A percentile compares a stretch with the other conserved stretches of the same genome.
These are phyloP conservation scores for Jatropha podagrica DNA, from an alignment of 441 rosid species.

Conservation along the genomic window DNA sequence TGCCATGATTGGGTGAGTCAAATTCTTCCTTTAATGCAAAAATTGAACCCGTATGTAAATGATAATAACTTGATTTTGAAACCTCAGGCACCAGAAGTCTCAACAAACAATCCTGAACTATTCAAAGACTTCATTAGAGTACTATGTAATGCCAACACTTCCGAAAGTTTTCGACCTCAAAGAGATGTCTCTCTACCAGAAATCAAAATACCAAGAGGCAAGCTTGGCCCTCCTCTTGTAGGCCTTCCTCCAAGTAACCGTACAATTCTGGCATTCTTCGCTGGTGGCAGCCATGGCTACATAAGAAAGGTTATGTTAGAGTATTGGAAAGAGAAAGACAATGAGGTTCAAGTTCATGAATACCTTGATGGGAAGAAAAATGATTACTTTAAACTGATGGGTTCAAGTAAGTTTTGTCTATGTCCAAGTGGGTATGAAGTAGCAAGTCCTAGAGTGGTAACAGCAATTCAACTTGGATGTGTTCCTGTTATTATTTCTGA, in stretches of 20 bases:
- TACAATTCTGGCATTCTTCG: slow-evolving; percentile 55
- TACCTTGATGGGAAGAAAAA: slow-evolving; percentile 28
- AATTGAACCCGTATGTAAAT: not conserved
- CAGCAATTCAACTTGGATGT: slow-evolving; percentile 37
- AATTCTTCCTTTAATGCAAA: no score
- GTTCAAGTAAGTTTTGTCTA: slow-evolving; percentile 44
- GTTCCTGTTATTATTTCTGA: slow-evolving; percentile 54
- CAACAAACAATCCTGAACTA: slow-evolving; percentile 38
- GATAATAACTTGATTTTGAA: not conserved
- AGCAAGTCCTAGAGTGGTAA: slow-evolving; percentile 45
- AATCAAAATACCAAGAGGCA: slow-evolving; percentile 45
- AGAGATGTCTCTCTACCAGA: slow-evolving; percentile 75
- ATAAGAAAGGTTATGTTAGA: slow-evolving; percentile 50
- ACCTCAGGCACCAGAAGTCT: slow-evolving; percentile 63
- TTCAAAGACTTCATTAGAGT: slow-evolving; percentile 58
- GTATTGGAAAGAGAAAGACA: slow-evolving; percentile 60
- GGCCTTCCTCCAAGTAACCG: slow-evolving; percentile 33
- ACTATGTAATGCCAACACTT: slow-evolving; percentile 75
- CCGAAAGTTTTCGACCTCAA: slow-evolving; percentile 68
- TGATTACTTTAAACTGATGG: slow-evolving; percentile 37
- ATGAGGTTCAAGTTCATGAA: slow-evolving; percentile 40
- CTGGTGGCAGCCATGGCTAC: slow-evolving; percentile 66
- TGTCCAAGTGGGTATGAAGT: slow-evolving; percentile 66
- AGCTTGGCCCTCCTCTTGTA: slow-evolving; percentile 35
- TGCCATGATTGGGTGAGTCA: slow-evolving; percentile 80